A percentile compares a stretch with the other conserved stretches of the same genome.
Conservation (phyloP, 345 rosid genomes). For the Aquilaria malaccensis region DNA sequence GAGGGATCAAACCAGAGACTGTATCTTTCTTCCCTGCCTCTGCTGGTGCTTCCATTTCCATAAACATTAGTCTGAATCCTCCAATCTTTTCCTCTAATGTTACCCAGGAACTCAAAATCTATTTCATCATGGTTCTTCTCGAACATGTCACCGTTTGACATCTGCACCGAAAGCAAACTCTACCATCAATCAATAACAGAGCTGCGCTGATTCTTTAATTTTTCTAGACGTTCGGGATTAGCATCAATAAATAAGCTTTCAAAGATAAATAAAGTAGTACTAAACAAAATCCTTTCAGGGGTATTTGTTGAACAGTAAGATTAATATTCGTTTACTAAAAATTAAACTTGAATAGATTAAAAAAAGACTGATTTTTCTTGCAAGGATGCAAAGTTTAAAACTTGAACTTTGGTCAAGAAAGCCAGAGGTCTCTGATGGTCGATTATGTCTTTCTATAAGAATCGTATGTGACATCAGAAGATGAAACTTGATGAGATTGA, state of each 20-base stretch:
- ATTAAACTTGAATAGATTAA: too few species aligned
- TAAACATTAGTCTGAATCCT: conserved; percentile 87
- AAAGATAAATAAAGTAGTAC: too few species aligned
- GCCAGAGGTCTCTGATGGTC: background rate
- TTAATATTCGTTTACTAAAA: too few species aligned
- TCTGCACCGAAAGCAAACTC: conserved; percentile 27
- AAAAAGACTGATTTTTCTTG: too few species aligned
- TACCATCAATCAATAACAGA: background rate
- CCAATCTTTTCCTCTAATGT: conserved; percentile 85
- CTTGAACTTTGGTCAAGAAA: too few species aligned
- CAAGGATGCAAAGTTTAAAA: too few species aligned
- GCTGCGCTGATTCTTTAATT: background rate
- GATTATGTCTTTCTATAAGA: too few species aligned
- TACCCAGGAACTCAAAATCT: conserved; percentile 90
- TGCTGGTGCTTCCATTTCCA: conserved; percentile 71
- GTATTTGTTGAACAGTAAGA: too few species aligned
- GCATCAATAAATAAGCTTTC: too few species aligned
- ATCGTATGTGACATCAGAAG: too few species aligned
- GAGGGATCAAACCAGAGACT: conserved; percentile 92
- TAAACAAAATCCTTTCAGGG: background rate
- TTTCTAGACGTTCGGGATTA: too few species aligned
- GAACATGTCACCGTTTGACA: conserved; percentile 74
- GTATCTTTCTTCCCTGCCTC: conserved; percentile 85
- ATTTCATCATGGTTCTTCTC: conserved; percentile 87
- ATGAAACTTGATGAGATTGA: too few species aligned